Evolutionary conservation across 78 protist genomes (phyloP).

Genomic region (Chrysochromulina parva): DNA sequence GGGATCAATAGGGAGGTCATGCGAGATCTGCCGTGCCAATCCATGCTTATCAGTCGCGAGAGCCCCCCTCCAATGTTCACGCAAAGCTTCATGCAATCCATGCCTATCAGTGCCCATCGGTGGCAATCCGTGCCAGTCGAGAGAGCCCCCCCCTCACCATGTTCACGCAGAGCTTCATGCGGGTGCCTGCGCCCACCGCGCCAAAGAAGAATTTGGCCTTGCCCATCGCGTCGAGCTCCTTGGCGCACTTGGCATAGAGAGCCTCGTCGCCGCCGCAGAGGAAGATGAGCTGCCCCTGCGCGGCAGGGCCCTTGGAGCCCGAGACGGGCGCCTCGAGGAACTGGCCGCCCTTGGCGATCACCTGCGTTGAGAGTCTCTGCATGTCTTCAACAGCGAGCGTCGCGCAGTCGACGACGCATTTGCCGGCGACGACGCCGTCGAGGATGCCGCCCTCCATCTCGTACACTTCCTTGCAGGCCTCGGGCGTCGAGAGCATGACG

Average conservation of each 20-base stretch:
- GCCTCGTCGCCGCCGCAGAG: conserved; percentile 17
- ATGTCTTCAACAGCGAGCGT: conserved; percentile 19
- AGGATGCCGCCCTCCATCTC: not conserved
- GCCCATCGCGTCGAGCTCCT: conserved; percentile 11
- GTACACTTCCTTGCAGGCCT: not conserved
- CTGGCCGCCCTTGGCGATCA: not conserved
- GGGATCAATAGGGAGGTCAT: no score
- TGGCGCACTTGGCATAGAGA: no score
- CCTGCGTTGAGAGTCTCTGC: not conserved
- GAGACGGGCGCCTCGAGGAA: conserved; percentile 53
- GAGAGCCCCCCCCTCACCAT: not conserved
- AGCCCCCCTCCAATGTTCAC: not conserved
- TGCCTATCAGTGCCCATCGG: no score
- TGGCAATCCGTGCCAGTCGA: not conserved
- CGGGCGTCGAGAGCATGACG: conserved; percentile 19
- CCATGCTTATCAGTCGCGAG: not conserved
- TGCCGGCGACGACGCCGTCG: not conserved
- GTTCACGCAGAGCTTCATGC: conserved; percentile 30
- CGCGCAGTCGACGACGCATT: conserved; percentile 30
- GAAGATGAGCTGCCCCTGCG: conserved; percentile 29
- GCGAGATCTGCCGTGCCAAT: not conserved
- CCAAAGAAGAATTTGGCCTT: conserved; percentile 8
- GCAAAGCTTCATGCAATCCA: no score
- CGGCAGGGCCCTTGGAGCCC: conserved; percentile 16
- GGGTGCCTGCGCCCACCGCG: not conserved